Conservation (phyloP, 2,329 filamentous ascomycete genomes). For the Venturia asperata region DNA sequence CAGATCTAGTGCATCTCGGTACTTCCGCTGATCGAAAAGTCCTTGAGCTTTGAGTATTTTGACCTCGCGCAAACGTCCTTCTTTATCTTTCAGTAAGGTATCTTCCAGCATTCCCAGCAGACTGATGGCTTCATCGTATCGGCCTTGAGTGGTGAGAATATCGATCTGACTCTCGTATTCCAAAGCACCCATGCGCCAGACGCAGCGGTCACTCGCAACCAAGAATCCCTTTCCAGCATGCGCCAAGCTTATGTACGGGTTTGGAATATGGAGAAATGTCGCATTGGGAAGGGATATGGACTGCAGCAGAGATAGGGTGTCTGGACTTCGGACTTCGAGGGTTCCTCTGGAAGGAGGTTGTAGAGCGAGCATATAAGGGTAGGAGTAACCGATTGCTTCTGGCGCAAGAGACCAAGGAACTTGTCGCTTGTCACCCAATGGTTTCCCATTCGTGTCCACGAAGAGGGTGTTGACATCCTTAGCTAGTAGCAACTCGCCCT, state of each 20-base stretch:
- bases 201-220: slow-evolving; percentile 79
- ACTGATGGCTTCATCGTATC: slow-evolving; percentile 88
- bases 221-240: slow-evolving; percentile 95
- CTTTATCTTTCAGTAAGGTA: slow-evolving; percentile 77
- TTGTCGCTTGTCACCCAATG: slow-evolving; percentile 67
- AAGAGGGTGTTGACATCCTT: slow-evolving; percentile 96
- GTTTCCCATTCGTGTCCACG: slow-evolving; percentile 73
- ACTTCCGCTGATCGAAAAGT: slow-evolving; percentile 76
- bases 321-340: slow-evolving; percentile 85
- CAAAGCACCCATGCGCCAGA: slow-evolving; percentile 94
- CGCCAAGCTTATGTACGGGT: slow-evolving; percentile 86
- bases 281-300: slow-evolving; percentile 75
- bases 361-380: slow-evolving; percentile 86
- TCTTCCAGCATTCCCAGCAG: slow-evolving; percentile 86
- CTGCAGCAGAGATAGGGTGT: slow-evolving; percentile 84
- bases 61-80: slow-evolving; percentile 69
- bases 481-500: slow-evolving; percentile 85
- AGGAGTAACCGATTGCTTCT: slow-evolving; percentile 89
- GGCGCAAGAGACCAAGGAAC: slow-evolving; percentile 88
- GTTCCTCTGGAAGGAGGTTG: slow-evolving; percentile 76
- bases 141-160: slow-evolving; percentile 64
- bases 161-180: slow-evolving; percentile 87
- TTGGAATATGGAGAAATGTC: slow-evolving; percentile 79
- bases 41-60: slow-evolving; percentile 87
- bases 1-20: slow-evolving; percentile 76